These are phyloP conservation scores for Rostrohypoxylon terebratum DNA, from an alignment of 495 filamentous ascomycete genomes.

Conservation along the genomic window DNA sequence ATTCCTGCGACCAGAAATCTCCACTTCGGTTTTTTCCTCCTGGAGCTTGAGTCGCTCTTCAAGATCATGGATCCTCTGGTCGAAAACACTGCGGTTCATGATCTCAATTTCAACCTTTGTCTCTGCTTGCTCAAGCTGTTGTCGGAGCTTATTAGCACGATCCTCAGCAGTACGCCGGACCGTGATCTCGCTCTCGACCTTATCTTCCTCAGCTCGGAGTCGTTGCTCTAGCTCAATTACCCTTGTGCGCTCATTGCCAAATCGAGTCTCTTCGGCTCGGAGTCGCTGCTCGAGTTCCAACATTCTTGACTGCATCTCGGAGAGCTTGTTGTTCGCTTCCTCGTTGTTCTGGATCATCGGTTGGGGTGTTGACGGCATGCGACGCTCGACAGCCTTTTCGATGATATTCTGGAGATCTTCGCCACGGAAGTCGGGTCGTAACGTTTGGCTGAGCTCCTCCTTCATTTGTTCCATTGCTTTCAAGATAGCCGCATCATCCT, in stretches of 20 bases:
- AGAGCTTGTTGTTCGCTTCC: constrained; percentile 53
- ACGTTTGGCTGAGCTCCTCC: constrained; percentile 59
- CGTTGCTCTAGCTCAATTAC: constrained; percentile 58
- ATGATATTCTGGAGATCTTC: constrained; percentile 70
- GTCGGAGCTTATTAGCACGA: constrained; percentile 56
- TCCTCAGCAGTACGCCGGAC: constrained; percentile 58
- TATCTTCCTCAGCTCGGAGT: constrained; percentile 58
- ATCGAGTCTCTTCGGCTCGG: constrained; percentile 48
- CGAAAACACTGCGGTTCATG: constrained; percentile 62
- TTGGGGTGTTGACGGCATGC: constrained; percentile 57
- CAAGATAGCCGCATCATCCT: constrained; percentile 49
- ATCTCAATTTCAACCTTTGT: constrained; percentile 64
- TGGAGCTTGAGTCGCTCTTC: constrained; percentile 58
- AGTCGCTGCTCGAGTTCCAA: constrained; percentile 51
- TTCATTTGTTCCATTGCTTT: constrained; percentile 61
- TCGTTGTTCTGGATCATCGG: constrained; percentile 49
- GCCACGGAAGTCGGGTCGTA: constrained; percentile 58
- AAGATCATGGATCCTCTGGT: constrained; percentile 60
- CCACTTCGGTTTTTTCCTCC: constrained; percentile 62
- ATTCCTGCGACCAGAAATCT: constrained; percentile 72
- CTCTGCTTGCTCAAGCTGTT: constrained; percentile 61
- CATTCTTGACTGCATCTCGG: constrained; percentile 56
- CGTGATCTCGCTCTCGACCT: constrained; percentile 54
- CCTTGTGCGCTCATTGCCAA: constrained; percentile 46
- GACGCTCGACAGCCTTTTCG: constrained; percentile 67